Evolutionary conservation across 1,284 basidiomycete genomes (phyloP).

Genomic region (Apiotrichum brassicae): DNA sequence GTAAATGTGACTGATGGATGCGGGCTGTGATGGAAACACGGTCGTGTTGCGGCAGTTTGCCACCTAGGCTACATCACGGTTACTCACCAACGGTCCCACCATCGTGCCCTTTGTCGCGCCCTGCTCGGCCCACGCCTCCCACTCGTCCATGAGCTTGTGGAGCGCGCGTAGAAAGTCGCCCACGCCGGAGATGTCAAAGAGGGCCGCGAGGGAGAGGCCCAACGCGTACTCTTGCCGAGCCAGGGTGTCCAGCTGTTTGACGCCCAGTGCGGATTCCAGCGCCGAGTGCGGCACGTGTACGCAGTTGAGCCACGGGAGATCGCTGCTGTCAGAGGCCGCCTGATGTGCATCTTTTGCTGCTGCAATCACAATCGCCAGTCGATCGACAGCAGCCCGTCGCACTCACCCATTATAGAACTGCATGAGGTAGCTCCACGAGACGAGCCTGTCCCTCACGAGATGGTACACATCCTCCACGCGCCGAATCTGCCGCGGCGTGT

Average conservation of each 20-base stretch:
- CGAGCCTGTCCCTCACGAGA: slow-evolving; percentile 34
- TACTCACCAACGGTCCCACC: slow-evolving; percentile 8
- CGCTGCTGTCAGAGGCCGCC: slow-evolving; percentile 14
- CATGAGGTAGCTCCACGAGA: slow-evolving; percentile 42
- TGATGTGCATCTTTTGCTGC: too few relatives aligned
- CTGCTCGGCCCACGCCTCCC: slow-evolving; percentile 45
- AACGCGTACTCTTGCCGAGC: slow-evolving; percentile 47
- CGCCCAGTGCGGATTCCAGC: slow-evolving; percentile 36
- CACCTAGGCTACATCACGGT: neutral
- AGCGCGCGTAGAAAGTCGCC: slow-evolving; percentile 46
- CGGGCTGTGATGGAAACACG: neutral
- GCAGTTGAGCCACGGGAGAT: slow-evolving; percentile 44
- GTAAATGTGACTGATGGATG: neutral
- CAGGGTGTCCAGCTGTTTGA: slow-evolving; percentile 33
- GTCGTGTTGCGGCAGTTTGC: neutral
- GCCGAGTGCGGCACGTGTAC: slow-evolving; percentile 34
- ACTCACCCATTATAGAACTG: slow-evolving; percentile 45
- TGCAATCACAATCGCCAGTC: too few relatives aligned
- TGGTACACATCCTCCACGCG: slow-evolving; percentile 37
- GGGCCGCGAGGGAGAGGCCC: slow-evolving; percentile 46
- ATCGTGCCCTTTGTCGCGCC: slow-evolving; percentile 39
- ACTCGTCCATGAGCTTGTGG: slow-evolving; percentile 47
- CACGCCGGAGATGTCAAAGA: slow-evolving; percentile 46
- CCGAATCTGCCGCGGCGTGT: slow-evolving; percentile 11
- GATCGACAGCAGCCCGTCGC: too few relatives aligned